Evolutionary conservation across 1,284 basidiomycete species (phyloP).

Genomic region (Cutaneotrichosporon dermatis): DNA sequence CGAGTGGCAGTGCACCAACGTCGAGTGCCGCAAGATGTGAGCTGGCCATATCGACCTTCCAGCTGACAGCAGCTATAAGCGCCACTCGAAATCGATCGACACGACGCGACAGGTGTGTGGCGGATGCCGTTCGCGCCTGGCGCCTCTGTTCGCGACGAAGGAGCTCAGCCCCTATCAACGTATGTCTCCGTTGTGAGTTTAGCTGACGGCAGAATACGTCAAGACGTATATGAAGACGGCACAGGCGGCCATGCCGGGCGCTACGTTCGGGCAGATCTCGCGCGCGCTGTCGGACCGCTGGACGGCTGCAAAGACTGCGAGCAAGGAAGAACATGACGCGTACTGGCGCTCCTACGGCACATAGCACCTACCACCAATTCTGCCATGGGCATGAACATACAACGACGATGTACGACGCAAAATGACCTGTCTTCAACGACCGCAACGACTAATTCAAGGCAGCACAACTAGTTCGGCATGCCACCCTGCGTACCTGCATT

Average conservation of each 20-base stretch:
- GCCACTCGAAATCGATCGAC: conserved; percentile 46
- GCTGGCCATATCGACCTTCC: conserved; percentile 3
- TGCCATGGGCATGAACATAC: background rate
- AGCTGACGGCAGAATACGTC: conserved; percentile 28
- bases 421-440: no score
- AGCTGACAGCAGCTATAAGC: conserved; percentile 26
- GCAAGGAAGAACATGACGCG: conserved; percentile 15
- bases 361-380: background rate
- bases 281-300: conserved; percentile 39
- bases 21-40: conserved; percentile 37
- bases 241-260: conserved; percentile 35
- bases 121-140: conserved; percentile 32
- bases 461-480: no score
- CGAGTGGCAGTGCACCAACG: conserved; percentile 40
- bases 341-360: conserved; percentile 9
- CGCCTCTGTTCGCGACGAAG: conserved; percentile 37
- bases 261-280: conserved; percentile 43
- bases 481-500: background rate
- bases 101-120: conserved; percentile 37
- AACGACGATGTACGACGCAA: background rate
- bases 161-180: conserved; percentile 34
- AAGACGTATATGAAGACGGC: conserved; percentile 42
- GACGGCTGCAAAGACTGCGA: conserved; percentile 24
- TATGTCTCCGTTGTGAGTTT: conserved; percentile 14
- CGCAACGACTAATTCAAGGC: no score